phyloP scores from a whole-genome alignment of 371 early-diverging fungal genomes.

The Mucor indicus region DNA sequence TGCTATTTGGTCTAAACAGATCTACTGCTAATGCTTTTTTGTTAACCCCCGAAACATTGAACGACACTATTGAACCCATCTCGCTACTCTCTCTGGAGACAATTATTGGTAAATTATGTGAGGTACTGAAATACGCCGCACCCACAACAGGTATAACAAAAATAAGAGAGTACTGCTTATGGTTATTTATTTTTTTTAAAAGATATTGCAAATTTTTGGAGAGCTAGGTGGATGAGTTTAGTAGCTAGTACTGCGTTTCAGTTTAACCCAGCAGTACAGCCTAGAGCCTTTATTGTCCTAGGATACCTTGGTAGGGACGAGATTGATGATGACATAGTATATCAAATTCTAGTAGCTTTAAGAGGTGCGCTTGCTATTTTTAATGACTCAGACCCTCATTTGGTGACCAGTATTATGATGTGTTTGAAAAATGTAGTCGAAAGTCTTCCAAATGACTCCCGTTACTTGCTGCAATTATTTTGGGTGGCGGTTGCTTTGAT shows the following conservation, averaged over 20 bases:
- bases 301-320: conserved; percentile 83
- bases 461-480: conserved; percentile 77
- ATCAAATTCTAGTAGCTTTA: conserved; percentile 81
- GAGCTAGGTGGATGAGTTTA: conserved; percentile 88
- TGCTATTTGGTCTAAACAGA: conserved; percentile 75
- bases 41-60: conserved; percentile 55
- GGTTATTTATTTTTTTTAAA: conserved; percentile 1
- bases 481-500: conserved; percentile 84
- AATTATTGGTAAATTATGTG: conserved; percentile 71
- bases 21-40: conserved; percentile 65
- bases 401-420: conserved; percentile 78
- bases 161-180: neutral
- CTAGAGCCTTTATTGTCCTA: conserved; percentile 85
- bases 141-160: conserved; percentile 56
- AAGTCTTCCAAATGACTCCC: conserved; percentile 68
- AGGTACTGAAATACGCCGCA: conserved; percentile 72
- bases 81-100: conserved; percentile 70
- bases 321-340: conserved; percentile 82
- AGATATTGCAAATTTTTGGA: conserved; percentile 75
- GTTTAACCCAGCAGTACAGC: conserved; percentile 88
- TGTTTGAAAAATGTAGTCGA: conserved; percentile 81
- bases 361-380: conserved; percentile 76
- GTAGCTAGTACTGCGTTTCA: conserved; percentile 88
- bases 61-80: conserved; percentile 62
- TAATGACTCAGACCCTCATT: conserved; percentile 68